Conservation (phyloP, 768 basidiomycete species). For the Phaeotremella fagi region DNA sequence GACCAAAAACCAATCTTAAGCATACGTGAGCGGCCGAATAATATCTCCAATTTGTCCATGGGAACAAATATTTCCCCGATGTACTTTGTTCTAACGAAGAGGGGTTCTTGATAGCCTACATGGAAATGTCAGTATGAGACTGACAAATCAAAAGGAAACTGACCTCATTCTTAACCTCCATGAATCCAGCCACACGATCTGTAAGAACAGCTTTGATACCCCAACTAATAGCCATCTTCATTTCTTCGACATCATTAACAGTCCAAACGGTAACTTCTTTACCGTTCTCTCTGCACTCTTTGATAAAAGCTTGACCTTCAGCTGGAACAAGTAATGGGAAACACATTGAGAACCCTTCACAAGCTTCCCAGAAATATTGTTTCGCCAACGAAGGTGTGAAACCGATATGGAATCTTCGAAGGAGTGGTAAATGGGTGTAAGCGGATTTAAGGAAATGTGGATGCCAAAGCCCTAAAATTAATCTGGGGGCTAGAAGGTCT, state of each 20-base stretch:
- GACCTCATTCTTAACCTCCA: slow-evolving; percentile 39
- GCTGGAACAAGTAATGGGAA: slow-evolving; percentile 42
- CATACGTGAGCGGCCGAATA: slow-evolving; percentile 43
- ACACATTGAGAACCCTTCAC: slow-evolving; percentile 44
- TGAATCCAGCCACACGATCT: slow-evolving; percentile 40
- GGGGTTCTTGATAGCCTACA: slow-evolving; percentile 39
- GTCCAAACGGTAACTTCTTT: slow-evolving; percentile 49
- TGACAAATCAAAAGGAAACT: slow-evolving; percentile 2
- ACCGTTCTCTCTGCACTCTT: slow-evolving; percentile 41
- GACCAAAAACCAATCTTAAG: slow-evolving; percentile 1
- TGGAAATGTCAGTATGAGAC: background rate
- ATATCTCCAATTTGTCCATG: slow-evolving; percentile 46
- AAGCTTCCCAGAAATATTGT: slow-evolving; percentile 46
- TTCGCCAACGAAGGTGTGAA: slow-evolving; percentile 40
- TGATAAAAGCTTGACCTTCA: slow-evolving; percentile 44
- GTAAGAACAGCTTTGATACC: slow-evolving; percentile 48
- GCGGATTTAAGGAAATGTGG: slow-evolving; percentile 47
- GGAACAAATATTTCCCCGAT: slow-evolving; percentile 26
- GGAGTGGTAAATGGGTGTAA: slow-evolving; percentile 38
- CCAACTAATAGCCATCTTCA: slow-evolving; percentile 42
- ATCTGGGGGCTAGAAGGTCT: slow-evolving; percentile 38
- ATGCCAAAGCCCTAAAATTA: slow-evolving; percentile 50
- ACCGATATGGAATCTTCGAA: slow-evolving; percentile 48
- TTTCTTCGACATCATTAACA: slow-evolving; percentile 47
- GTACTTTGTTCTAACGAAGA: slow-evolving; percentile 19